Evolutionary conservation across 2,329 filamentous ascomycete genomes (phyloP).

Genomic region (Calonectria crousiana): DNA sequence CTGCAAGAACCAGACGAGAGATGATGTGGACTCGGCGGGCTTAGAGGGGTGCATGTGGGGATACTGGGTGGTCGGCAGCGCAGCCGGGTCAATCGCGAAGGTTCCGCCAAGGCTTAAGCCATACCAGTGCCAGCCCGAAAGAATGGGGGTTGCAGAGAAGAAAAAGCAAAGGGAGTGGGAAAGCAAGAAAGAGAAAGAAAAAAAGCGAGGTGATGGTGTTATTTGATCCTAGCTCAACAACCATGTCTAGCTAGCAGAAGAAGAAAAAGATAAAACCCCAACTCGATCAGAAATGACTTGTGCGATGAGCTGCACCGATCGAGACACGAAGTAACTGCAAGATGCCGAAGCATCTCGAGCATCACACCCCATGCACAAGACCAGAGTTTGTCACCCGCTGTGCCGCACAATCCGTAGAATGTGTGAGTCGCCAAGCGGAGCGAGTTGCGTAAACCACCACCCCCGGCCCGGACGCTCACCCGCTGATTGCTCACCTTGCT

Average conservation of each 20-base stretch:
- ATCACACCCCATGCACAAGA: background rate
- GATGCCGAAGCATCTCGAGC: constrained; percentile 4
- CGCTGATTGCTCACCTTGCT: background rate
- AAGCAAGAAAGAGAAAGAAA: background rate
- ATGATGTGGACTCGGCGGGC: background rate
- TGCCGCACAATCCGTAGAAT: background rate
- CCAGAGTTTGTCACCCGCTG: constrained; percentile 4
- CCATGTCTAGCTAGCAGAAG: background rate
- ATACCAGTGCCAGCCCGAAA: background rate
- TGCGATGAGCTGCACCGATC: background rate
- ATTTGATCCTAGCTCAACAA: background rate
- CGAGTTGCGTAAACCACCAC: constrained; percentile 5
- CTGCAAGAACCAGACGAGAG: background rate
- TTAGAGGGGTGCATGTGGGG: background rate
- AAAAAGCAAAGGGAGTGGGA: background rate
- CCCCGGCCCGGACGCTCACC: background rate
- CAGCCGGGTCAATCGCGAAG: background rate
- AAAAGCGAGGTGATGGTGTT: background rate
- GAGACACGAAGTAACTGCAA: background rate
- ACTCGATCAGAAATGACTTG: background rate
- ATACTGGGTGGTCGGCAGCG: background rate
- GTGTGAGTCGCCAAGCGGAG: constrained; percentile 1
- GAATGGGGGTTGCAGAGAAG: background rate
- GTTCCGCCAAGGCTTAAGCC: background rate
- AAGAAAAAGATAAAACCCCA: background rate